Evolutionary conservation across 2,329 filamentous ascomycete species (phyloP).

Genomic region (Epichloe sibirici): DNA sequence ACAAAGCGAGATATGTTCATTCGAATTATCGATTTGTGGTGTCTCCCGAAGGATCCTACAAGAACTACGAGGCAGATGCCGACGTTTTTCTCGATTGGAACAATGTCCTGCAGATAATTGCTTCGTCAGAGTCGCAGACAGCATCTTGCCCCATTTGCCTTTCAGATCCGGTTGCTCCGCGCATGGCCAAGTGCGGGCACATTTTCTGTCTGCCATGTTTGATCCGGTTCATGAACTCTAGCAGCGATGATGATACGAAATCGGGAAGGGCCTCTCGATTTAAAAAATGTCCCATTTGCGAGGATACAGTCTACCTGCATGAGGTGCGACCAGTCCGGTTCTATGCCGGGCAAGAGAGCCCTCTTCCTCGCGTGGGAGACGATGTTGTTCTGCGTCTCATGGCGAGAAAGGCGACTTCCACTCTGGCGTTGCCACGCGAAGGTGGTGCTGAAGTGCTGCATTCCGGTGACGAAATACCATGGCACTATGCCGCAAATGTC

Average conservation of each 20-base stretch:
- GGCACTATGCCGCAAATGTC: slow-evolving; percentile 89
- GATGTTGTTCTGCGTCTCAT: slow-evolving; percentile 86
- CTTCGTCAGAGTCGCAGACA: slow-evolving; percentile 76
- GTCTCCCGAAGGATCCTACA: slow-evolving; percentile 67
- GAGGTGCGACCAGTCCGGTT: slow-evolving; percentile 84
- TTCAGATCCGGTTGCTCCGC: slow-evolving; percentile 79
- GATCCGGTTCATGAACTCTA: slow-evolving; percentile 89
- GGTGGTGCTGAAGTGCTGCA: slow-evolving; percentile 56
- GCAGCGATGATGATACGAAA: slow-evolving; percentile 54
- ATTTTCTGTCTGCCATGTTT: slow-evolving; percentile 93
- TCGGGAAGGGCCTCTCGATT: slow-evolving; percentile 63
- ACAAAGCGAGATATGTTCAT: slow-evolving; percentile 85
- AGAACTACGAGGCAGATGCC: slow-evolving; percentile 68
- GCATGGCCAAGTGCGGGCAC: slow-evolving; percentile 95
- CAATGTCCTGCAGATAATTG: slow-evolving; percentile 81
- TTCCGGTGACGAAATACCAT: slow-evolving; percentile 69
- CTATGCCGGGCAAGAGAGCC: slow-evolving; percentile 78
- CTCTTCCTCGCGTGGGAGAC: slow-evolving; percentile 67
- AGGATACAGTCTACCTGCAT: slow-evolving; percentile 82
- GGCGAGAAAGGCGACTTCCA: slow-evolving; percentile 67
- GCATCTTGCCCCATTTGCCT: slow-evolving; percentile 91
- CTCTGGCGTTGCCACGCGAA: slow-evolving; percentile 77
- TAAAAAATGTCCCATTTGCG: slow-evolving; percentile 95
- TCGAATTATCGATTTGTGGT: slow-evolving; percentile 98
- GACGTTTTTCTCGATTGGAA: slow-evolving; percentile 87